A percentile compares a stretch with the other conserved stretches of the same genome.
phyloP scores from a whole-genome alignment of 192 early-diverging fungal genomes.

The Backusella psychrophila region DNA sequence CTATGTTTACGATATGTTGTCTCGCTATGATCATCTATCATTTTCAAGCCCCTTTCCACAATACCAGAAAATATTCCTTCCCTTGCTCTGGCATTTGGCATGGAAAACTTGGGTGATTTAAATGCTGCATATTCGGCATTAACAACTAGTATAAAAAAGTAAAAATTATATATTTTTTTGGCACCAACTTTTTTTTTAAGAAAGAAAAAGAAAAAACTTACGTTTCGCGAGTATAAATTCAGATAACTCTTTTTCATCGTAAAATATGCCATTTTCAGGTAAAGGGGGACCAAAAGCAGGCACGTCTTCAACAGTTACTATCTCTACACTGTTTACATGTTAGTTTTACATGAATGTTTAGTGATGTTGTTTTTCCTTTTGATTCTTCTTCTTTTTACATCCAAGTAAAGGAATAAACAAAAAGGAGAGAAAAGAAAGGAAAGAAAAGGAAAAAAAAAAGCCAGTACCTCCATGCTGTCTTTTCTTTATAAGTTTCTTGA shows the following conservation, averaged over 20 bases:
- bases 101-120: constrained; percentile 49
- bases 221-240: constrained; percentile 40
- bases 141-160: constrained; percentile 43
- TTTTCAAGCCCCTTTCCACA: constrained; percentile 38
- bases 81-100: constrained; percentile 45
- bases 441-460: background rate
- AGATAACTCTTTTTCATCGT: constrained; percentile 31
- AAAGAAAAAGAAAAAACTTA: constrained; percentile 13
- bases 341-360: background rate
- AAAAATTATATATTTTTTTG: background rate
- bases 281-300: constrained; percentile 51
- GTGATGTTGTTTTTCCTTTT: background rate
- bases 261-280: constrained; percentile 45
- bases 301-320: constrained; percentile 43
- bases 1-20: constrained; percentile 7
- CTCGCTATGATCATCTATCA: constrained; percentile 9
- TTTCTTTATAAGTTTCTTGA: constrained; percentile 20
- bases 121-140: constrained; percentile 58
- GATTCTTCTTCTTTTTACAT: background rate
- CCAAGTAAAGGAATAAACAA: background rate
- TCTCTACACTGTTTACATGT: constrained; percentile 28
- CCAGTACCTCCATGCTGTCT: constrained; percentile 26
- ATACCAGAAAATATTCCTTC: constrained; percentile 48
- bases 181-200: background rate
- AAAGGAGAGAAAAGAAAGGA: background rate